Evolutionary conservation across 306 rosid genomes (phyloP).

Genomic region (Mimosa bimucronata): DNA sequence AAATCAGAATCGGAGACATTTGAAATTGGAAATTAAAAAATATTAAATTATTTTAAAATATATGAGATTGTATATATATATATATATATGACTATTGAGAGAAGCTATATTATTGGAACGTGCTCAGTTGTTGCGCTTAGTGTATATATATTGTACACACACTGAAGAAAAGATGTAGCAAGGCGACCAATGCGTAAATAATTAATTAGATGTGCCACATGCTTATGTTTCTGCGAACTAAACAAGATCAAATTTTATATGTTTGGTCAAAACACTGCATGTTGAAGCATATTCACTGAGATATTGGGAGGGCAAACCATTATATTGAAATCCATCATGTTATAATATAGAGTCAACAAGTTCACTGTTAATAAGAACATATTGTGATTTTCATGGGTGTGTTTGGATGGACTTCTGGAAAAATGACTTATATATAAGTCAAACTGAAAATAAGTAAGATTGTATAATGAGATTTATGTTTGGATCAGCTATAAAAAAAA

Average conservation of each 20-base stretch:
- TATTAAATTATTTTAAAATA: neutral
- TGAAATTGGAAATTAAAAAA: neutral
- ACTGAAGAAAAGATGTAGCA: neutral
- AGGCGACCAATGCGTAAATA: neutral
- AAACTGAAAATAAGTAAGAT: too few species aligned
- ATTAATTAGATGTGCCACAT: neutral
- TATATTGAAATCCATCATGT: neutral
- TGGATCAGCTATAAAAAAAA: too few species aligned
- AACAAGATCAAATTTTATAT: neutral
- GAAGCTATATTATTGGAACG: neutral
- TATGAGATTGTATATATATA: neutral
- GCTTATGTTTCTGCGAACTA: neutral
- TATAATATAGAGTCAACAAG: neutral
- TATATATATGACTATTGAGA: neutral
- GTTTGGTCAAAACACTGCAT: constrained; percentile 6
- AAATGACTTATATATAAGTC: too few species aligned
- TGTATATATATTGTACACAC: neutral
- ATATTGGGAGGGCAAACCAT: neutral
- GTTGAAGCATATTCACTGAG: neutral
- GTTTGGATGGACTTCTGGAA: too few species aligned
- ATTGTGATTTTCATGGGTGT: neutral
- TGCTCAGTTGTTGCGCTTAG: neutral
- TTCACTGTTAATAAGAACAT: neutral
- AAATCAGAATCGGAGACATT: neutral
- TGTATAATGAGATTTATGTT: too few species aligned